Conservation (phyloP, 805 yeast species). For the Saccharomyces eubayanus region DNA sequence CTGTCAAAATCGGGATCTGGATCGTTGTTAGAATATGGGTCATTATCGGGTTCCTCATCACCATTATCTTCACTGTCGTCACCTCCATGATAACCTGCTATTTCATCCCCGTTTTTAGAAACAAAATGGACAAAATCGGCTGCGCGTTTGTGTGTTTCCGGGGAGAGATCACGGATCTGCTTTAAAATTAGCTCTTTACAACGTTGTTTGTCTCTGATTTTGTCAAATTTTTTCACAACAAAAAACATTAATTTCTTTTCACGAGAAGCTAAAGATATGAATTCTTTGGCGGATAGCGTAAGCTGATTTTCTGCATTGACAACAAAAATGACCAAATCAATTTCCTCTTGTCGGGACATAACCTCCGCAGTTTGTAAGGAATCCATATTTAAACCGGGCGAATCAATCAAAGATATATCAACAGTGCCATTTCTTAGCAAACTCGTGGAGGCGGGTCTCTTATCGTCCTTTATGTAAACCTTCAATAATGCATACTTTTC, state of each 20-base stretch:
- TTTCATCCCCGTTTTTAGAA: constrained; percentile 48
- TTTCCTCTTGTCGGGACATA: constrained; percentile 92
- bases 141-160: constrained; percentile 83
- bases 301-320: constrained; percentile 94
- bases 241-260: constrained; percentile 89
- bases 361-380: constrained; percentile 91
- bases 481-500: constrained; percentile 67
- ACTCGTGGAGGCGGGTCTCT: constrained; percentile 53
- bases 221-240: constrained; percentile 89
- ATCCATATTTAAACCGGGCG: constrained; percentile 93
- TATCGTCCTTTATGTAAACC: constrained; percentile 68
- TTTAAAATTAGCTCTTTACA: constrained; percentile 72
- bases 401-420: constrained; percentile 88
- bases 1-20: constrained; percentile 65
- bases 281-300: constrained; percentile 89
- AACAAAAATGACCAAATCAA: constrained; percentile 91
- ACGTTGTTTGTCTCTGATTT: constrained; percentile 68
- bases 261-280: constrained; percentile 79
- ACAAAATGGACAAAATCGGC: constrained; percentile 91
- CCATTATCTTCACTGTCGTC: constrained; percentile 32
- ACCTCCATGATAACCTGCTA: constrained; percentile 32
- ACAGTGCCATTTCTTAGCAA: constrained; percentile 81
- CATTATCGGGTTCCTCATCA: constrained; percentile 31
- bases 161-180: constrained; percentile 78
- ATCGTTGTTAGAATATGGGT: constrained; percentile 23